Evolutionary conservation across 2,329 filamentous ascomycete genomes (phyloP), one percentile per base, ranked within the genome.

Genomic region (Tolypocladium pustulatum): DNA sequence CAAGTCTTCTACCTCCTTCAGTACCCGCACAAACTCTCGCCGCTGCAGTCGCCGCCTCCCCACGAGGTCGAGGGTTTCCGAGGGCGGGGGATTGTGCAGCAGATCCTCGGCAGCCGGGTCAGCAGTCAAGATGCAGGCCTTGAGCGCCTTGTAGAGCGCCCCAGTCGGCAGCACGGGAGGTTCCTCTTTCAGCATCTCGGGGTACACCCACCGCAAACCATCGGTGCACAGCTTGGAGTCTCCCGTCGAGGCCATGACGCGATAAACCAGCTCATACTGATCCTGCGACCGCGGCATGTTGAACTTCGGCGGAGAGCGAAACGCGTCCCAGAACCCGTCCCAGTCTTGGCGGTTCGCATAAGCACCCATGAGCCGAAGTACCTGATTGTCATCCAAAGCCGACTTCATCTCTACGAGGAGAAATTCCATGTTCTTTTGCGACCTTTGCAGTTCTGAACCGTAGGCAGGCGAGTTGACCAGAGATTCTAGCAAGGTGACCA

Each of bases 271-370:
- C 4, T 72, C 69, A 66, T 89, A 90, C 62, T 87, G 74, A 20
- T 68, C 67, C n/a, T 73, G 65, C 0, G 80, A 78, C 25, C 86
- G 81, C 1, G 75, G 64, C 10, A 70, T 66, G 43, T 76, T 71
- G 63, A 79, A 78, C 46, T 79, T 75, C 17, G 84, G 72, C 4
- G 82, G 77, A 58, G 78, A 75, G 58, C 78, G 78, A 77, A 86
- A 89, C 12, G 78, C 66, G 25, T 82, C 75, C 84, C 83, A 88
- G 65, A 89, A 83, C 7, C 74, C 73, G 20, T 77, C 68, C 77
- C 83, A 86, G 62, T 84, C 72, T 22, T 68, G 65, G 60, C 75
- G 75, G 25, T 64, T 62, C 6, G 81, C 75, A 61, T 83, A 80
- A 1, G 75, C 72, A 3, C 69, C 63, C 71, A 83, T 71, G 40